phyloP scores from a whole-genome alignment of 1,284 basidiomycete species.

The Ustilago vetiveriae region DNA sequence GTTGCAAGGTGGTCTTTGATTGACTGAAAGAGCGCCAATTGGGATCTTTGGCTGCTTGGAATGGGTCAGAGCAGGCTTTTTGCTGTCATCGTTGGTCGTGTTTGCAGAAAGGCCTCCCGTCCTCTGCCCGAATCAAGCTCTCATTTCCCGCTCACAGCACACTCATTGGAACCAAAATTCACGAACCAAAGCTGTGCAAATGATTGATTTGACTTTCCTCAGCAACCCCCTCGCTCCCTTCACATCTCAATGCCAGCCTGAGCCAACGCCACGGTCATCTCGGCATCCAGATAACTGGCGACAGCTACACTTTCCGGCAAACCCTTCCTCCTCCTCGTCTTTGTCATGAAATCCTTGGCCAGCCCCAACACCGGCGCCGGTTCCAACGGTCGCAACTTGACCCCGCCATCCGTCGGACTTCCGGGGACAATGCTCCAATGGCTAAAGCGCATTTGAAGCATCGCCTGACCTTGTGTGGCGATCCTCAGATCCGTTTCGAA shows the following conservation, averaged over 20 bases:
- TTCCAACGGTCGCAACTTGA: constrained; percentile 93
- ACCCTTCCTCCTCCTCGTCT: constrained; percentile 89
- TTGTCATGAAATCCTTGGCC: constrained; percentile 84
- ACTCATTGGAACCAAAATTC: no score
- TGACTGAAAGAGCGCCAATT: no score
- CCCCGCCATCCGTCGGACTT: constrained; percentile 93
- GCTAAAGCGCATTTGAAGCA: constrained; percentile 93
- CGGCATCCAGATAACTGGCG: constrained; percentile 61
- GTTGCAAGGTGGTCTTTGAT: no score
- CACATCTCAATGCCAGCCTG: constrained; percentile 59
- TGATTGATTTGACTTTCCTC: no score
- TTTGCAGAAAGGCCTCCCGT: no score
- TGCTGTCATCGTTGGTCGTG: no score
- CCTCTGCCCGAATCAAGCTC: no score
- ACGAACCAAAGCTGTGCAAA: no score
- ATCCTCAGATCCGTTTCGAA: constrained; percentile 98
- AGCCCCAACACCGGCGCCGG: constrained; percentile 90
- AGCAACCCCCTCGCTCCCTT: no score
- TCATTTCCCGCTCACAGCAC: no score
- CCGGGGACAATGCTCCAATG: constrained; percentile 99
- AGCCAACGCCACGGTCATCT: constrained; percentile 63
- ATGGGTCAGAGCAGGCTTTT: no score
- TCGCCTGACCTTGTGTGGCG: constrained; percentile 96
- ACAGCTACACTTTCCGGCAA: constrained; percentile 53
- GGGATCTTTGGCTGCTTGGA: no score